Evolutionary conservation across 2,329 filamentous ascomycete species (phyloP).

Genomic region (Acrocalymma vagum): DNA sequence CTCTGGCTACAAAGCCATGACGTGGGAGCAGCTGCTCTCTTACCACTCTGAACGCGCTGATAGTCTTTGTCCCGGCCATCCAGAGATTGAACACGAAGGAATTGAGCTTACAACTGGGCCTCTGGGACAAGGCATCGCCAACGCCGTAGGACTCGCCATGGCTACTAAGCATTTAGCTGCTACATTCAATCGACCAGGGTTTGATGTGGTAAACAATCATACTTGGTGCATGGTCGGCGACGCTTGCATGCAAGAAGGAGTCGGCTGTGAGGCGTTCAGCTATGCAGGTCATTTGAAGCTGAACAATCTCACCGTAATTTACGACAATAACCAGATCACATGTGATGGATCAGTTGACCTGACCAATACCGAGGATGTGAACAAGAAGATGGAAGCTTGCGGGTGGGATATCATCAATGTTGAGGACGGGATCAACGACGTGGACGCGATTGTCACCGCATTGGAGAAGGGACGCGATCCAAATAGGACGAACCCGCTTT

Average conservation of each 20-base stretch:
- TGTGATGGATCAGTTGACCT: conserved; percentile 65
- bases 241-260: conserved; percentile 67
- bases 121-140: conserved; percentile 65
- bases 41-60: conserved; percentile 58
- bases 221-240: conserved; percentile 65
- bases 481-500: conserved; percentile 58
- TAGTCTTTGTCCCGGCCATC: conserved; percentile 61
- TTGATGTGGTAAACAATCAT: conserved; percentile 58
- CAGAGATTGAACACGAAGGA: conserved; percentile 64
- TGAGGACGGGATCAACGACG: conserved; percentile 60
- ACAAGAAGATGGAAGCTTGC: conserved; percentile 64
- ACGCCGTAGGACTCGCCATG: conserved; percentile 66
- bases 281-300: conserved; percentile 64
- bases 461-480: conserved; percentile 55
- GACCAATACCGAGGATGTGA: conserved; percentile 64
- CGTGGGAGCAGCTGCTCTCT: conserved; percentile 63
- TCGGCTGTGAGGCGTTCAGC: conserved; percentile 63
- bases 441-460: conserved; percentile 56
- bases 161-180: conserved; percentile 64
- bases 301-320: conserved; percentile 65
- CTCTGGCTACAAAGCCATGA: conserved; percentile 62
- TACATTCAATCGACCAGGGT: conserved; percentile 60
- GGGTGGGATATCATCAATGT: conserved; percentile 65
- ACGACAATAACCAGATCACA: conserved; percentile 68
- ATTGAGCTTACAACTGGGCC: conserved; percentile 68